Evolutionary conservation across 2,329 filamentous ascomycete genomes (phyloP).

Genomic region (Penicillium freii): DNA sequence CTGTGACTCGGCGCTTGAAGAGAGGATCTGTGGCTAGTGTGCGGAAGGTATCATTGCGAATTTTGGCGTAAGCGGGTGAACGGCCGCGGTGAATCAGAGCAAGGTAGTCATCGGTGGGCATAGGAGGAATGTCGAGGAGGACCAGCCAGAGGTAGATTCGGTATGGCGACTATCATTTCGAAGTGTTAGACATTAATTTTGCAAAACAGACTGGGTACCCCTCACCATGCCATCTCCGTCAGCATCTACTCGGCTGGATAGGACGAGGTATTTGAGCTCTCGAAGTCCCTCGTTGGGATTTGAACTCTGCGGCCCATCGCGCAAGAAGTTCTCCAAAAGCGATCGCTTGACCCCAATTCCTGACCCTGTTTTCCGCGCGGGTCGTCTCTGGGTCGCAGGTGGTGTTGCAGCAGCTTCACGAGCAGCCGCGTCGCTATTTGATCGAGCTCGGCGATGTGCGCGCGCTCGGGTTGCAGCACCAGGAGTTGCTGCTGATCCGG

Average conservation of each 20-base stretch:
- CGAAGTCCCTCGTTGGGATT: constrained; percentile 52
- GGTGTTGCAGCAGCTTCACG: constrained; percentile 31
- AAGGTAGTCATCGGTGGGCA: constrained; percentile 85
- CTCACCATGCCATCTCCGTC: constrained; percentile 55
- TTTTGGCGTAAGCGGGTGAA: constrained; percentile 93
- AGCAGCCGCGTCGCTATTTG: constrained; percentile 68
- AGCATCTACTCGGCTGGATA: constrained; percentile 51
- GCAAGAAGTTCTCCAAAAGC: constrained; percentile 69
- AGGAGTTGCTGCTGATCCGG: constrained; percentile 28
- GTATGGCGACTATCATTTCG: constrained; percentile 67
- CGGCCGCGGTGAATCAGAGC: constrained; percentile 87
- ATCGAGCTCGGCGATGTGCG: constrained; percentile 56
- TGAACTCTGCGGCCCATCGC: constrained; percentile 73
- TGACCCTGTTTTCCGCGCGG: constrained; percentile 46
- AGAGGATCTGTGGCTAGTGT: constrained; percentile 96
- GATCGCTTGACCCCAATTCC: constrained; percentile 48
- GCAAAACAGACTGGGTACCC: constrained; percentile 7
- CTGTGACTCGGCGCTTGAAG: constrained; percentile 90
- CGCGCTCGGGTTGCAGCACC: constrained; percentile 27
- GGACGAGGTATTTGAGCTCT: constrained; percentile 49
- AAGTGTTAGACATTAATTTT: constrained; percentile 11
- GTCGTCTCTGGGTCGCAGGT: constrained; percentile 30
- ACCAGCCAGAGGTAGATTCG: constrained; percentile 97
- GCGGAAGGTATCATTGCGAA: constrained; percentile 96
- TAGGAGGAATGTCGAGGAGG: constrained; percentile 79